Conservation (phyloP, 306 rosid genomes). For the Dryas drummondii region DNA sequence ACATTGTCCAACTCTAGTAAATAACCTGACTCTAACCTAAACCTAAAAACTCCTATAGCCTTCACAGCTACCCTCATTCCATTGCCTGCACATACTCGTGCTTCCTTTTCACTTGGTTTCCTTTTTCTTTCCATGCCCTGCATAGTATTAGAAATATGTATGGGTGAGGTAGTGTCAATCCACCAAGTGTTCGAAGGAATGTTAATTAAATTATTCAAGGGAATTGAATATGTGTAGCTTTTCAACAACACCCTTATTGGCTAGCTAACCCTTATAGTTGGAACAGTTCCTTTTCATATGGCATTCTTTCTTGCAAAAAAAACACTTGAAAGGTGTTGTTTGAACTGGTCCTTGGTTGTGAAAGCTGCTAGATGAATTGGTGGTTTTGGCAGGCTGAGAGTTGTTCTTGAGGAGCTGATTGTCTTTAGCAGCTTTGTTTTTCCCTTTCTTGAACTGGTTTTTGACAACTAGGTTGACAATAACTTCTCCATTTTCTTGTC, state of each 20-base stretch:
- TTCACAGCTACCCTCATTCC: background rate
- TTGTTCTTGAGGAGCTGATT: too few relatives aligned
- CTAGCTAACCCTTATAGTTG: background rate
- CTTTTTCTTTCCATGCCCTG: too few relatives aligned
- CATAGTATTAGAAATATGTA: background rate
- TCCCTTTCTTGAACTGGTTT: too few relatives aligned
- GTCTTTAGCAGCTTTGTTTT: too few relatives aligned
- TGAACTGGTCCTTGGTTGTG: too few relatives aligned
- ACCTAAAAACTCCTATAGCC: background rate
- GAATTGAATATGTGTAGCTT: background rate
- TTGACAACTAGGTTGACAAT: too few relatives aligned
- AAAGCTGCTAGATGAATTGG: too few relatives aligned
- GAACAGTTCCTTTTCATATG: background rate
- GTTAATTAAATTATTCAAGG: too few relatives aligned
- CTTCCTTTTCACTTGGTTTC: background rate
- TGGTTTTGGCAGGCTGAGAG: too few relatives aligned
- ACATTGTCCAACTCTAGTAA: background rate
- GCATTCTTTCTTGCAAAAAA: background rate
- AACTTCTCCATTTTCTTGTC: background rate
- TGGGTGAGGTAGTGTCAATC: background rate
- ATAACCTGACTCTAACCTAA: background rate
- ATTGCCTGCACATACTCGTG: background rate
- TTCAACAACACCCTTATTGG: conserved; percentile 14
- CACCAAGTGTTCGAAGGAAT: background rate
- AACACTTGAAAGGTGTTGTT: background rate